Conservation (phyloP, 768 basidiomycete species). For the Podaxis sp. region DNA sequence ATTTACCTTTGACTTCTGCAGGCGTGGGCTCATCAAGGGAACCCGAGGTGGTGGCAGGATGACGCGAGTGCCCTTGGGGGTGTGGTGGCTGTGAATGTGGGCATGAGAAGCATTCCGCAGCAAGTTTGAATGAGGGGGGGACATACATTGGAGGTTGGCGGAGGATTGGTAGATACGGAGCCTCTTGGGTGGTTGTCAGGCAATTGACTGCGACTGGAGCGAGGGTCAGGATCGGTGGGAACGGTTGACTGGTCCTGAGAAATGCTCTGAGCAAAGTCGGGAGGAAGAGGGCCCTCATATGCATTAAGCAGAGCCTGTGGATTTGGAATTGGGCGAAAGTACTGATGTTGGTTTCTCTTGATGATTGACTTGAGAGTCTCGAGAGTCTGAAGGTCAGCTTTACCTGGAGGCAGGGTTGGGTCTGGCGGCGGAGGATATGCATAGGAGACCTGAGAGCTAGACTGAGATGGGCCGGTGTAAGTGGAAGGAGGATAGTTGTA, state of each 20-base stretch:
- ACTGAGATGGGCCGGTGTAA: background rate
- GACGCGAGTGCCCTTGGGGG: background rate
- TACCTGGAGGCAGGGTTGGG: constrained; percentile 41
- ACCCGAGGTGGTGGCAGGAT: background rate
- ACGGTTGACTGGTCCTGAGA: background rate
- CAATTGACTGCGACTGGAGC: background rate
- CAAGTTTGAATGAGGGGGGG: background rate
- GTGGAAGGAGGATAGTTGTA: background rate
- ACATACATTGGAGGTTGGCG: constrained; percentile 13
- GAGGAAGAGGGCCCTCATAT: constrained; percentile 50
- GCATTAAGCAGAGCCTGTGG: constrained; percentile 60
- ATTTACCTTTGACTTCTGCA: background rate
- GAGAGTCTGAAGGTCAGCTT: constrained; percentile 68
- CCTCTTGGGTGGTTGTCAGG: constrained; percentile 4
- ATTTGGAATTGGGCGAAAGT: constrained; percentile 62
- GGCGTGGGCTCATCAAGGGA: background rate
- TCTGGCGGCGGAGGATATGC: background rate
- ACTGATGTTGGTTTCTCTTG: constrained; percentile 67
- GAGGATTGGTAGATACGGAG: constrained; percentile 6
- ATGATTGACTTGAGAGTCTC: constrained; percentile 73
- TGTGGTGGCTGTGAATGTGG: background rate
- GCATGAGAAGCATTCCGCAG: background rate
- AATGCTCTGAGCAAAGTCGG: background rate
- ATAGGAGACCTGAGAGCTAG: background rate
- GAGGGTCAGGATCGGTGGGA: background rate